phyloP scores from a whole-genome alignment of 1,284 basidiomycete genomes.

The Mycena citricolor region DNA sequence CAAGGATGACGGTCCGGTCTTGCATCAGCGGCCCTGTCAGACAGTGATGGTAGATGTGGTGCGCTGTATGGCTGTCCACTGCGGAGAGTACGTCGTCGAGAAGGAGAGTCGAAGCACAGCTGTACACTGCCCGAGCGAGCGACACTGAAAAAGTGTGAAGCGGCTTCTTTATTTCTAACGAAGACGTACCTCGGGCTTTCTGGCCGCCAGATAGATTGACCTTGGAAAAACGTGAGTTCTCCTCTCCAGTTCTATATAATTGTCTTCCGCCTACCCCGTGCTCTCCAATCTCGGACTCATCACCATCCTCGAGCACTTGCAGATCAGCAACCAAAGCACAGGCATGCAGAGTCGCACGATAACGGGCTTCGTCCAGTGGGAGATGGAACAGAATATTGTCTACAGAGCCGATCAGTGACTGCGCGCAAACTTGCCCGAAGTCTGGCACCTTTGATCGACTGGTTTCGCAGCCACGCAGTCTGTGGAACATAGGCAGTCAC shows the following conservation, averaged over 20 bases:
- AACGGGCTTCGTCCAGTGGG: slow-evolving; percentile 64
- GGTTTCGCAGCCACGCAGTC: slow-evolving; percentile 15
- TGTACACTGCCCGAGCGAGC: slow-evolving; percentile 44
- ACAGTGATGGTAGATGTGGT: slow-evolving; percentile 80
- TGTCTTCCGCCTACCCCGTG: slow-evolving; percentile 69
- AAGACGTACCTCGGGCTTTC: slow-evolving; percentile 37
- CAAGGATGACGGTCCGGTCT: slow-evolving; percentile 79
- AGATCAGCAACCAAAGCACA: slow-evolving; percentile 57
- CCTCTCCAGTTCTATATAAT: neutral
- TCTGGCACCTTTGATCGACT: slow-evolving; percentile 22
- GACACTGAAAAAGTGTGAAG: slow-evolving; percentile 33
- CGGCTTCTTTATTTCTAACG: slow-evolving; percentile 37
- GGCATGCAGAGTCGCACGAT: slow-evolving; percentile 61
- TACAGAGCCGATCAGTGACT: slow-evolving; percentile 20
- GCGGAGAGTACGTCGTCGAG: slow-evolving; percentile 71
- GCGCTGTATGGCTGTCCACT: slow-evolving; percentile 86
- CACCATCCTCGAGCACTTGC: slow-evolving; percentile 80
- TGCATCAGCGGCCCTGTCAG: slow-evolving; percentile 78
- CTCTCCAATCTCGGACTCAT: slow-evolving; percentile 78
- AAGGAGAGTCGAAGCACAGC: slow-evolving; percentile 42
- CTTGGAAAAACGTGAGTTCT: neutral
- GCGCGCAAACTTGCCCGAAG: neutral
- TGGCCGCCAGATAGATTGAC: slow-evolving; percentile 35
- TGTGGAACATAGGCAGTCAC: slow-evolving; percentile 89
- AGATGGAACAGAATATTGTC: slow-evolving; percentile 82